A percentile compares a stretch with the other conserved stretches of the same genome.
These are phyloP conservation scores for Gillenia trifoliata DNA, from an alignment of 306 rosid species.

Conservation along the genomic window DNA sequence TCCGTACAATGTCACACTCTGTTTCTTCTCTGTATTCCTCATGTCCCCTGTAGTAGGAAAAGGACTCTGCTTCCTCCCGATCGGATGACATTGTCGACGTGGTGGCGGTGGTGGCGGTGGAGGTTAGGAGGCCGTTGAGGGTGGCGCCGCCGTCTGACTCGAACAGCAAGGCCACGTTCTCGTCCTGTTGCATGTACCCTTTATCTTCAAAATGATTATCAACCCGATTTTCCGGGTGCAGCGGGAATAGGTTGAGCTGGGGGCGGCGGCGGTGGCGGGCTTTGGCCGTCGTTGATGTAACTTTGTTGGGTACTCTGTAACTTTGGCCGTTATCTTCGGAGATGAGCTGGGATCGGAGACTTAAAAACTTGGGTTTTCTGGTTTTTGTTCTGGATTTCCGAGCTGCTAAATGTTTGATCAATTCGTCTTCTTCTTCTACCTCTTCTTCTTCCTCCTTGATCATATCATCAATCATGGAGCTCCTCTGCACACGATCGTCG, in stretches of 20 bases:
- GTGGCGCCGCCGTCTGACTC: conserved; percentile 46
- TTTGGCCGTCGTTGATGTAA: not conserved
- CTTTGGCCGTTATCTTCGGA: not conserved
- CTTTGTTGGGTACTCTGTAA: not conserved
- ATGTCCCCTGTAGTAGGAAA: not conserved
- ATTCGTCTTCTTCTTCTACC: not conserved
- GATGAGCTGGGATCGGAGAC: conserved; percentile 43
- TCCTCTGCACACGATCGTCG: not conserved
- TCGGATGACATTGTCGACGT: conserved; percentile 11
- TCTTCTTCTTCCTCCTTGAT: not conserved
- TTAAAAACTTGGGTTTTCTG: conserved; percentile 65
- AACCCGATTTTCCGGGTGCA: conserved; percentile 47
- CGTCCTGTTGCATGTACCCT: conserved; percentile 38
- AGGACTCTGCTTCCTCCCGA: conserved; percentile 32
- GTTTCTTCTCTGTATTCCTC: not conserved
- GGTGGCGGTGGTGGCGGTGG: conserved; percentile 20
- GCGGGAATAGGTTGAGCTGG: conserved; percentile 51
- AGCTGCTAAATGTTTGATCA: not conserved
- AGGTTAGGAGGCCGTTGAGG: conserved; percentile 43
- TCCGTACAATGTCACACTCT: conserved; percentile 33
- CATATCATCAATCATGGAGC: not conserved
- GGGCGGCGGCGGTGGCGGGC: not conserved
- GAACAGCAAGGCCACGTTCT: conserved; percentile 63
- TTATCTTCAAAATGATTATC: conserved; percentile 26
- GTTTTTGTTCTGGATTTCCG: conserved; percentile 48